A percentile compares a stretch with the other conserved stretches of the same genome.
Conservation (phyloP, 495 filamentous ascomycete species). For the Podospora comata region DNA sequence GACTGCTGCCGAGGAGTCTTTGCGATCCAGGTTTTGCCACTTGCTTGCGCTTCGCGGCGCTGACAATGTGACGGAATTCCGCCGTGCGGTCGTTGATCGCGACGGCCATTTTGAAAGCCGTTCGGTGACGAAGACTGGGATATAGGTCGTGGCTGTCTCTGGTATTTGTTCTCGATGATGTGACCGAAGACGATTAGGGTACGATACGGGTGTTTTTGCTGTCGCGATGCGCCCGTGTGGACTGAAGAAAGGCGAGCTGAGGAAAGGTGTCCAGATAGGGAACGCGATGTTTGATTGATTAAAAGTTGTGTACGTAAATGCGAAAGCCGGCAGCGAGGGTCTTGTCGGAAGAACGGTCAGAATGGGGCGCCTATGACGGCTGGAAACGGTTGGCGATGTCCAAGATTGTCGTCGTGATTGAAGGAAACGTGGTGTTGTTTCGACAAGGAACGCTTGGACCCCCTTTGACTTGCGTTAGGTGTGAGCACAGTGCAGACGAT, state of each 20-base stretch:
- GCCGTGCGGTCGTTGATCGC: slow-evolving; percentile 95
- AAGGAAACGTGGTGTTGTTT: slow-evolving; percentile 20
- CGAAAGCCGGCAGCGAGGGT: background rate
- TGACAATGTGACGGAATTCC: slow-evolving; percentile 89
- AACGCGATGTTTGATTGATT: slow-evolving; percentile 7
- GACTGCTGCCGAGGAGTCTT: slow-evolving; percentile 69
- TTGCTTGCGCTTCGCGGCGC: slow-evolving; percentile 73
- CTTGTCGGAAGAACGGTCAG: slow-evolving; percentile 2
- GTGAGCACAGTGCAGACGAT: background rate
- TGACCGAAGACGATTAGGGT: background rate
- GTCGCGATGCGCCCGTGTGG: background rate
- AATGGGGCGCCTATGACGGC: background rate
- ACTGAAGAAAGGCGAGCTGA: background rate
- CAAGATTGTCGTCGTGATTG: background rate
- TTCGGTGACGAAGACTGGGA: background rate
- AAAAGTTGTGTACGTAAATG: background rate
- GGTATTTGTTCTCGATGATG: background rate
- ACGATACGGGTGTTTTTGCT: background rate
- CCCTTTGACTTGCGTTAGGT: background rate
- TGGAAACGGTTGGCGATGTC: slow-evolving; percentile 4
- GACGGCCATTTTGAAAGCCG: slow-evolving; percentile 44
- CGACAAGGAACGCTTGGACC: slow-evolving; percentile 18
- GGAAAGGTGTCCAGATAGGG: background rate
- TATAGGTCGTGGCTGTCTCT: background rate
- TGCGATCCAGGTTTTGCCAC: slow-evolving; percentile 70